Evolutionary conservation across 371 early-diverging fungal genomes (phyloP).

Genomic region (Lichtheimia ornata): DNA sequence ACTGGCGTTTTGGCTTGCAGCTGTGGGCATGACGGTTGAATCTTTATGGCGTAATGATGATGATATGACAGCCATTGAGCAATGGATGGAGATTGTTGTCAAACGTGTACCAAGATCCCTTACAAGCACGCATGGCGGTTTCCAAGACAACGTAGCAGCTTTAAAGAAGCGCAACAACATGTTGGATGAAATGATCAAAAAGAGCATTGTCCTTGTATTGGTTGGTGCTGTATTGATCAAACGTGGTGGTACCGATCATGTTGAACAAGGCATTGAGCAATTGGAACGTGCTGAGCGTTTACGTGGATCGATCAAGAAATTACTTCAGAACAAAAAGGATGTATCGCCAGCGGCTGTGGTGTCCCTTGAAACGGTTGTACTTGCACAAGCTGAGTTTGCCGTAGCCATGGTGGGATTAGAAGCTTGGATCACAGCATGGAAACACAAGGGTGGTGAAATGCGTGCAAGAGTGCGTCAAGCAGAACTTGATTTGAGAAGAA

Average conservation of each 20-base stretch:
- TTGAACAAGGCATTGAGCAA: conserved; percentile 27
- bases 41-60: conserved; percentile 32
- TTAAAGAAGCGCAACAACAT: conserved; percentile 17
- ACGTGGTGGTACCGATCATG: conserved; percentile 12
- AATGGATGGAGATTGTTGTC: conserved; percentile 19
- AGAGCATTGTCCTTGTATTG: conserved; percentile 27
- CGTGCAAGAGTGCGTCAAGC: conserved; percentile 19
- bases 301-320: conserved; percentile 13
- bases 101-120: conserved; percentile 31
- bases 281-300: conserved; percentile 25
- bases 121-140: conserved; percentile 9
- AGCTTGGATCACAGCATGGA: conserved; percentile 40
- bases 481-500: conserved; percentile 29
- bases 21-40: conserved; percentile 36
- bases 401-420: conserved; percentile 37
- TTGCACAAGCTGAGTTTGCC: conserved; percentile 38
- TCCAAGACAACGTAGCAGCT: conserved; percentile 12
- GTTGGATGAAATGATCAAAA: conserved; percentile 30
- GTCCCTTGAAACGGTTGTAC: conserved; percentile 27
- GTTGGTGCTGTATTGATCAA: conserved; percentile 31
- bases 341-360: background rate
- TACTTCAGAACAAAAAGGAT: conserved; percentile 5
- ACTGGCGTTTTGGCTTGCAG: conserved; percentile 38
- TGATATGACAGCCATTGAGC: conserved; percentile 17
- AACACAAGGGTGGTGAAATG: background rate